These are phyloP conservation scores for Chalciporus sp. DNA, from an alignment of 1,284 basidiomycete genomes.

Conservation along the genomic window DNA sequence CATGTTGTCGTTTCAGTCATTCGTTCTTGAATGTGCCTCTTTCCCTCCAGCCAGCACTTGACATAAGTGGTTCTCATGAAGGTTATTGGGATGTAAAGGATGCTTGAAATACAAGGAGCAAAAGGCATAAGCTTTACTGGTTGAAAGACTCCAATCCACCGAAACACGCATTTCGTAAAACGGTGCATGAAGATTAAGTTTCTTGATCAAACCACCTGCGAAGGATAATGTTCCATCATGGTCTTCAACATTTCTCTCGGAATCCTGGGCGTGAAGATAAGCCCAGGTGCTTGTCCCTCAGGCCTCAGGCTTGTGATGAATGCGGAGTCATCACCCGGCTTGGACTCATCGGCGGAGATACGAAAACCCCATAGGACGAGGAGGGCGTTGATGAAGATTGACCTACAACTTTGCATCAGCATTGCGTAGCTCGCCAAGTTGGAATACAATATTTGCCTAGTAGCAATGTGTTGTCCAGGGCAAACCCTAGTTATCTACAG, in stretches of 20 bases:
- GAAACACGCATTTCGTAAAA: not conserved
- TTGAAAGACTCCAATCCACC: too few species aligned
- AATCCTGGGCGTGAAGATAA: slow-evolving; percentile 13
- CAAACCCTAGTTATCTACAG: slow-evolving; percentile 3
- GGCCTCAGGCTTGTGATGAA: not conserved
- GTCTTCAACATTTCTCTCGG: slow-evolving; percentile 3
- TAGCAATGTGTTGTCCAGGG: slow-evolving; percentile 16
- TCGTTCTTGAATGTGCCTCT: not conserved
- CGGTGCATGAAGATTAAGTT: not conserved
- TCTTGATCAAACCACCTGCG: not conserved
- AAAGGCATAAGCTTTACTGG: too few species aligned
- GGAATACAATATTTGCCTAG: not conserved
- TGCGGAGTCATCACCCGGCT: slow-evolving; percentile 13
- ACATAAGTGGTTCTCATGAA: not conserved
- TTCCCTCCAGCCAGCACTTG: not conserved
- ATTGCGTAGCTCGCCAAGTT: not conserved
- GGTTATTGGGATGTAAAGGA: not conserved
- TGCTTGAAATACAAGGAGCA: not conserved
- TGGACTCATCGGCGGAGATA: slow-evolving; percentile 9
- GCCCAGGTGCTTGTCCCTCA: not conserved
- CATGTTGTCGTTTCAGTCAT: not conserved
- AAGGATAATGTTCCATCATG: slow-evolving; percentile 11
- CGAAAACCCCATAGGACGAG: slow-evolving; percentile 18
- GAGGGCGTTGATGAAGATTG: slow-evolving; percentile 13
- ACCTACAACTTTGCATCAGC: slow-evolving; percentile 8